These are phyloP conservation scores for Dothistroma septosporum DNA, from an alignment of 2,329 filamentous ascomycete species.

Conservation along the genomic window DNA sequence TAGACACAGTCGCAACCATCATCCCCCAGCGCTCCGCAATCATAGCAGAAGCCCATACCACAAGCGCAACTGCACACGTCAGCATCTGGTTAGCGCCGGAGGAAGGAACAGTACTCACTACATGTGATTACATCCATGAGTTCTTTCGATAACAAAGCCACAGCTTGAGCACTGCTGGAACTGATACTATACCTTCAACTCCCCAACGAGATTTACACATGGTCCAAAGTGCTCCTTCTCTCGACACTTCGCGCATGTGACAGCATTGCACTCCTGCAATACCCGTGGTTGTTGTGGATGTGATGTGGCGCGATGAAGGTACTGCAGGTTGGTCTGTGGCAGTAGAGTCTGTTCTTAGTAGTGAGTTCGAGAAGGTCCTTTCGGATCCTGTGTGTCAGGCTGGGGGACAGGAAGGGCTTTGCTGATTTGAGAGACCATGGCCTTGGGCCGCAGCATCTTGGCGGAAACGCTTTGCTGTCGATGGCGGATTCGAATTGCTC, in stretches of 20 bases:
- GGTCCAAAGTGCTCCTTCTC: slow-evolving; percentile 19
- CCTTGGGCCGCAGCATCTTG: not conserved
- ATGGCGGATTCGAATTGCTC: not conserved
- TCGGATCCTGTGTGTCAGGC: not conserved
- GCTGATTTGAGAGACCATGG: not conserved
- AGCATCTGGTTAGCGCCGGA: not conserved
- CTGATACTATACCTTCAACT: slow-evolving; percentile 4
- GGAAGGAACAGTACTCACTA: slow-evolving; percentile 9
- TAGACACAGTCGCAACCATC: slow-evolving; percentile 3
- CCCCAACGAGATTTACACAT: slow-evolving; percentile 6
- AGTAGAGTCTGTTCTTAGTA: slow-evolving; percentile 21
- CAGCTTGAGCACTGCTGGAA: slow-evolving; percentile 16
- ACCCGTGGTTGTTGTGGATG: slow-evolving; percentile 21
- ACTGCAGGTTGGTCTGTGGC: slow-evolving; percentile 12
- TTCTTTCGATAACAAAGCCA: slow-evolving; percentile 14
- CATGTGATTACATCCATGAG: slow-evolving; percentile 16
- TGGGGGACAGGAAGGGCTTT: not conserved
- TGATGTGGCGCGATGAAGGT: slow-evolving; percentile 20
- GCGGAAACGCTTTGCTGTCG: not conserved
- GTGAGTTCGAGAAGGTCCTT: slow-evolving; percentile 12
- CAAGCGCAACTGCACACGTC: not conserved
- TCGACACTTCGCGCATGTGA: slow-evolving; percentile 21
- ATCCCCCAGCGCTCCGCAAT: slow-evolving; percentile 7
- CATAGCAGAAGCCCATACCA: slow-evolving; percentile 13
- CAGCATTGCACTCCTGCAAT: slow-evolving; percentile 20